These are phyloP conservation scores for Suillus bovinus DNA, from an alignment of 768 basidiomycete species.

Conservation along the genomic window DNA sequence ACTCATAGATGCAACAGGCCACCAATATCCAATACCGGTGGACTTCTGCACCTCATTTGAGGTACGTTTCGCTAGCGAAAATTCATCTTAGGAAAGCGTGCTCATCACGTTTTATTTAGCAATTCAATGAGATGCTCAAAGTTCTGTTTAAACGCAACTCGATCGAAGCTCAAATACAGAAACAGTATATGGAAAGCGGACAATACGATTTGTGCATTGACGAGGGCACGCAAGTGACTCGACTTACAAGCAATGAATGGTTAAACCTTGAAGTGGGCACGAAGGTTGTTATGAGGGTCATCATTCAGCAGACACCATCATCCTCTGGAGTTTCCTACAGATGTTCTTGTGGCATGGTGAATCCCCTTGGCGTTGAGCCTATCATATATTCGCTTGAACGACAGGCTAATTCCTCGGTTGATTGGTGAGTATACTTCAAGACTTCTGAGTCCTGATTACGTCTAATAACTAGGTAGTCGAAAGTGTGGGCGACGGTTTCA, in stretches of 20 bases:
- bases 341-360: slow-evolving; percentile 18
- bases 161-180: too few relatives aligned
- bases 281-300: slow-evolving; percentile 24
- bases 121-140: too few relatives aligned
- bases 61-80: slow-evolving; percentile 9
- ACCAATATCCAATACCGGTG: slow-evolving; percentile 26
- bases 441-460: slow-evolving; percentile 5
- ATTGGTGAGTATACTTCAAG: slow-evolving; percentile 19
- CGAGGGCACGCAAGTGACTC: too few relatives aligned
- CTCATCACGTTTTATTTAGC: slow-evolving; percentile 5
- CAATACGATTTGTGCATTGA: too few relatives aligned
- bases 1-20: neutral
- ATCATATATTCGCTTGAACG: slow-evolving; percentile 19
- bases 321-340: neutral
- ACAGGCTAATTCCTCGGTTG: slow-evolving; percentile 23
- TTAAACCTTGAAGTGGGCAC: slow-evolving; percentile 23
- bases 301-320: neutral
- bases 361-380: slow-evolving; percentile 16
- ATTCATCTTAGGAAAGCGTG: neutral
- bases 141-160: too few relatives aligned
- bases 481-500: slow-evolving; percentile 29
- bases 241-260: neutral
- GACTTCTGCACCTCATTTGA: slow-evolving; percentile 27
- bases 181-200: too few relatives aligned
- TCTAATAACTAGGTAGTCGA: slow-evolving; percentile 13